Conservation (phyloP, 768 basidiomycete genomes). For the Lactarius pseudohatsudake region DNA sequence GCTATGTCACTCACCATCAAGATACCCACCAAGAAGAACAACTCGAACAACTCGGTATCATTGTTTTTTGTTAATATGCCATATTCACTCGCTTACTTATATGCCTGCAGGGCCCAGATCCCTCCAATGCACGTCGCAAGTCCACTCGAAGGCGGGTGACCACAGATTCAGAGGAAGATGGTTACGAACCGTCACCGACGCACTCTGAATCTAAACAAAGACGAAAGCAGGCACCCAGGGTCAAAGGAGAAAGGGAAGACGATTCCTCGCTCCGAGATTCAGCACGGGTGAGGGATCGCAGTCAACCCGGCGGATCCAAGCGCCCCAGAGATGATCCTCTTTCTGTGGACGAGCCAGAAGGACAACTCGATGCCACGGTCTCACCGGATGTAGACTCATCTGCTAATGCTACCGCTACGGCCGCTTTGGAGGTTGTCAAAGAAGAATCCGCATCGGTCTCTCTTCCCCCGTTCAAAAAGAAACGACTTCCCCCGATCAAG, state of each 20-base stretch:
- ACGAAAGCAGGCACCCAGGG: slow-evolving; percentile 10
- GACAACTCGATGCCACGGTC: slow-evolving; percentile 12
- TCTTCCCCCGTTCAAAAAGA: slow-evolving; percentile 30
- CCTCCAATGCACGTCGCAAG: slow-evolving; percentile 23
- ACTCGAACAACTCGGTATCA: slow-evolving; percentile 13
- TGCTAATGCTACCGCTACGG: slow-evolving; percentile 6
- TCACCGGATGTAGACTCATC: slow-evolving; percentile 19
- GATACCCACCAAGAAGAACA: slow-evolving; percentile 25
- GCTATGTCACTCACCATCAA: slow-evolving; percentile 25
- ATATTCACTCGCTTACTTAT: not conserved
- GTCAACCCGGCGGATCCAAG: slow-evolving; percentile 20
- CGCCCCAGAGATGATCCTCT: slow-evolving; percentile 20
- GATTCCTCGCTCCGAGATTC: slow-evolving; percentile 9
- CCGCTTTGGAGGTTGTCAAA: slow-evolving; percentile 16
- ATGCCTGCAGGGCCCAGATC: slow-evolving; percentile 16
- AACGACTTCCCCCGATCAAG: slow-evolving; percentile 28
- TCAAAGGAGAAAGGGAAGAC: slow-evolving; percentile 25
- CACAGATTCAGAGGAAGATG: slow-evolving; percentile 26
- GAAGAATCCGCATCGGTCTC: slow-evolving; percentile 23
- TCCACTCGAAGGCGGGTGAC: slow-evolving; percentile 25
- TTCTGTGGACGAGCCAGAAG: slow-evolving; percentile 22
- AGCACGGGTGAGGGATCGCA: slow-evolving; percentile 14
- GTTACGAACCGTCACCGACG: slow-evolving; percentile 23
- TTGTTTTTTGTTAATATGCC: not conserved
- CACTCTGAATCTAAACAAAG: slow-evolving; percentile 23